These are phyloP conservation scores for Lichtheimia hyalospora DNA, from an alignment of 371 early-diverging fungal genomes.

Conservation along the genomic window DNA sequence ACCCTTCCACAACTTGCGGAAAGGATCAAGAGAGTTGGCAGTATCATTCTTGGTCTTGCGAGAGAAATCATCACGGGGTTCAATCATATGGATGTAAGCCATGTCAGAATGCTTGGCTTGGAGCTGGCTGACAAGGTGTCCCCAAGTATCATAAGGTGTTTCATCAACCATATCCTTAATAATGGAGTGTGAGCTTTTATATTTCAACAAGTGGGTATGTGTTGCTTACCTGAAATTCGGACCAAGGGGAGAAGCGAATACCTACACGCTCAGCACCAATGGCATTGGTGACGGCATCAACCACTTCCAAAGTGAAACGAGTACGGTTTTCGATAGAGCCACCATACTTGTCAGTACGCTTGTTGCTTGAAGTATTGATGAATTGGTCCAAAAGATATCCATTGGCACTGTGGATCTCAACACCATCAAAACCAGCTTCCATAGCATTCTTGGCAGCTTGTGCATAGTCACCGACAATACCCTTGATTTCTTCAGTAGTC, in stretches of 20 bases:
- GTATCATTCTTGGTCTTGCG: conserved; percentile 11
- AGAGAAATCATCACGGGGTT: conserved; percentile 22
- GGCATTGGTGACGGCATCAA: conserved; percentile 30
- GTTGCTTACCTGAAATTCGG: conserved; percentile 8
- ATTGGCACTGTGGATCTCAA: conserved; percentile 72
- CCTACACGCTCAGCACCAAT: conserved; percentile 17
- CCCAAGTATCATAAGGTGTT: conserved; percentile 35
- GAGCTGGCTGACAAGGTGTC: conserved; percentile 18
- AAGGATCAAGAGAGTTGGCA: conserved; percentile 22
- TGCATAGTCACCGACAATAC: conserved; percentile 59
- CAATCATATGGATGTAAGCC: conserved; percentile 39
- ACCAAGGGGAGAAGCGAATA: conserved; percentile 26
- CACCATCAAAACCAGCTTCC: conserved; percentile 62
- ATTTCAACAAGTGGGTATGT: too few relatives aligned
- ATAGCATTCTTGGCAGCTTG: conserved; percentile 41
- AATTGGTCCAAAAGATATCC: conserved; percentile 63
- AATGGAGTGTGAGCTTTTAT: neutral
- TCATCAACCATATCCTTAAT: conserved; percentile 25
- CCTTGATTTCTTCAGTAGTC: conserved; percentile 60
- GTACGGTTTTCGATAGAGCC: conserved; percentile 54
- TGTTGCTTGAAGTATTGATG: conserved; percentile 28
- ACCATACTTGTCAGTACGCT: conserved; percentile 62
- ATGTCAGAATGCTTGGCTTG: conserved; percentile 23
- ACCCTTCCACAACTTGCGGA: conserved; percentile 33
- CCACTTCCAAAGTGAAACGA: conserved; percentile 46